Evolutionary conservation across 257 asterid genomes (phyloP).

Genomic region (Ehretia macrophylla): DNA sequence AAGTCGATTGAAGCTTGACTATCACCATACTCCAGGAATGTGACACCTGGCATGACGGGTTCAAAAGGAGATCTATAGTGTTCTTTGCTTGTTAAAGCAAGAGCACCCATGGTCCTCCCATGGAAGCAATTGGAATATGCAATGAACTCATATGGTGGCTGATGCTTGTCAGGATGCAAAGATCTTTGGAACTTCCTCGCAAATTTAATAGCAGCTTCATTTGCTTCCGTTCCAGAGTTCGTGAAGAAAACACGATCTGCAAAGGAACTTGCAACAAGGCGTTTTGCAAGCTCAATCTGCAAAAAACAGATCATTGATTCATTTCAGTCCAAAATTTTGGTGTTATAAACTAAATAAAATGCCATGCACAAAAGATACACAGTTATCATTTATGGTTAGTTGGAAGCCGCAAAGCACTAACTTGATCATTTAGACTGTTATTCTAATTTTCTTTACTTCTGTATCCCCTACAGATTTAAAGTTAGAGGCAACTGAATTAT

Average conservation of each 20-base stretch:
- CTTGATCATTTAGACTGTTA: background rate
- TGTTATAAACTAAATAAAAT: background rate
- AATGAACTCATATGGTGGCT: constrained; percentile 67
- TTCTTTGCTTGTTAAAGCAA: constrained; percentile 89
- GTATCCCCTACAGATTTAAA: no score
- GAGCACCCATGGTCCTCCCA: constrained; percentile 93
- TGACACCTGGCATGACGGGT: constrained; percentile 96
- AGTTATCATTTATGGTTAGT: background rate
- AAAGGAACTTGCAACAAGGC: constrained; percentile 60
- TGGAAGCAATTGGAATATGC: constrained; percentile 84
- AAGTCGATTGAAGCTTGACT: constrained; percentile 54
- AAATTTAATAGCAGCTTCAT: constrained; percentile 93
- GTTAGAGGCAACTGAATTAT: no score
- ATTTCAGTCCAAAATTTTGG: background rate
- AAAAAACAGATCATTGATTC: constrained; percentile 5
- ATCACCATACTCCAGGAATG: constrained; percentile 74
- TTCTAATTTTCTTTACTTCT: no score
- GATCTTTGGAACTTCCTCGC: constrained; percentile 72
- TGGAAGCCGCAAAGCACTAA: no score
- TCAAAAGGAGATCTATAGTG: constrained; percentile 77
- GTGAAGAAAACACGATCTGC: constrained; percentile 97
- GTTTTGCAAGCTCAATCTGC: constrained; percentile 91
- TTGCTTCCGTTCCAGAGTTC: constrained; percentile 97
- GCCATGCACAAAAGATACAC: background rate
- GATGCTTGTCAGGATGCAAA: constrained; percentile 41